Evolutionary conservation across 176 grass and related monocot species (phyloP).

Genomic region (Cocos nucifera): DNA sequence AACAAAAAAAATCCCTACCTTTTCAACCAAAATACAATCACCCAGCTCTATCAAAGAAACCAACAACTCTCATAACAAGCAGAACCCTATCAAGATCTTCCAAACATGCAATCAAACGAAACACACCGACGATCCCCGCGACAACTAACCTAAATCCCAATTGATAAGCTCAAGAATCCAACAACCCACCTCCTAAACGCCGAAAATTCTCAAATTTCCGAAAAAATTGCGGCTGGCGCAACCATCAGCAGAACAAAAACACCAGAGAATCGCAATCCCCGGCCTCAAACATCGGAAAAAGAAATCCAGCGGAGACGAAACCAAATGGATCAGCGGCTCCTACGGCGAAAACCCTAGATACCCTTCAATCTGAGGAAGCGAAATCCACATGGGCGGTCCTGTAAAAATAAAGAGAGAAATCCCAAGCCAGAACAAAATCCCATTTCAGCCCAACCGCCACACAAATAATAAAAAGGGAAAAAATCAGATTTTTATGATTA

Average conservation of each 20-base stretch:
- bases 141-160: conserved; percentile 10
- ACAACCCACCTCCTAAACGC: not conserved
- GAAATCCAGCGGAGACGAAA: not conserved
- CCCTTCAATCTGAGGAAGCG: conserved; percentile 10
- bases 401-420: not conserved
- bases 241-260: no score
- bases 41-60: no score
- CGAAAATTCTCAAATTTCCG: not conserved
- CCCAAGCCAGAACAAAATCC: not conserved
- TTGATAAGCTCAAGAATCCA: conserved; percentile 1
- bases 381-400: conserved; percentile 7
- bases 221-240: no score
- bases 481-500: not conserved
- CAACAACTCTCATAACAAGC: no score
- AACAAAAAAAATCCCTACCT: not conserved
- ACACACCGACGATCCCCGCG: not conserved
- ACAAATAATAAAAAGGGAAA: not conserved
- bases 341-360: not conserved
- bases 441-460: conserved; percentile 5
- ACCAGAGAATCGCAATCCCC: no score
- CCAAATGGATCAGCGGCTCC: not conserved
- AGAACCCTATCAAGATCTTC: not conserved
- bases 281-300: conserved; percentile 14
- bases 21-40: not conserved
- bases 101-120: conserved; percentile 1